Percentiles rank a stretch among this genome's conserved stretches.
Evolutionary conservation across 345 rosid genomes (phyloP).

Genomic region (Durio zibethinus): DNA sequence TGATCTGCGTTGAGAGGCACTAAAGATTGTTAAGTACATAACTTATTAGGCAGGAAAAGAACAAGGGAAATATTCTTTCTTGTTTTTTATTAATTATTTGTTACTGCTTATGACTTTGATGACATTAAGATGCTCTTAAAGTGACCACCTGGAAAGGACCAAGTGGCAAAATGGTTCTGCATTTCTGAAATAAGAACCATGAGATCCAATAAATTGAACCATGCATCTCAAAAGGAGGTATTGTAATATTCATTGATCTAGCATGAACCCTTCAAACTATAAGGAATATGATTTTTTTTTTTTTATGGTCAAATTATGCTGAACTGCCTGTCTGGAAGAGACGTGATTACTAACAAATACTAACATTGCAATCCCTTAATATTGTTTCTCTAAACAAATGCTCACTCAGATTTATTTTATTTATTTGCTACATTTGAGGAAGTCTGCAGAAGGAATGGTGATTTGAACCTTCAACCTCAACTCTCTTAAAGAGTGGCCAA

Average conservation of each 20-base stretch:
- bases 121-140: not conserved
- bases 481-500: not conserved
- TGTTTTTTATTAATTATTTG: not conserved
- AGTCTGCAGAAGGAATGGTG: not conserved
- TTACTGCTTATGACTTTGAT: not conserved
- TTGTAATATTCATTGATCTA: not conserved
- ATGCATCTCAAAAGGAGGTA: not conserved
- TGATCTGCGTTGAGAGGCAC: not conserved
- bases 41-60: not conserved
- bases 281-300: not conserved
- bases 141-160: not conserved
- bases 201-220: not conserved
- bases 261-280: not conserved
- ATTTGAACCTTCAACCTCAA: not conserved
- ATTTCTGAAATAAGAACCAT: not conserved
- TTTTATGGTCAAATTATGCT: not conserved
- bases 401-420: not conserved
- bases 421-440: not conserved
- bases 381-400: not conserved
- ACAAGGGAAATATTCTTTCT: not conserved
- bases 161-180: not conserved
- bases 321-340: not conserved
- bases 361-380: no score
- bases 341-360: not conserved
- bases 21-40: not conserved